Percentiles rank a stretch among this genome's conserved stretches.
These are phyloP conservation scores for Plantago ovata DNA, from an alignment of 257 asterid species.

Conservation along the genomic window DNA sequence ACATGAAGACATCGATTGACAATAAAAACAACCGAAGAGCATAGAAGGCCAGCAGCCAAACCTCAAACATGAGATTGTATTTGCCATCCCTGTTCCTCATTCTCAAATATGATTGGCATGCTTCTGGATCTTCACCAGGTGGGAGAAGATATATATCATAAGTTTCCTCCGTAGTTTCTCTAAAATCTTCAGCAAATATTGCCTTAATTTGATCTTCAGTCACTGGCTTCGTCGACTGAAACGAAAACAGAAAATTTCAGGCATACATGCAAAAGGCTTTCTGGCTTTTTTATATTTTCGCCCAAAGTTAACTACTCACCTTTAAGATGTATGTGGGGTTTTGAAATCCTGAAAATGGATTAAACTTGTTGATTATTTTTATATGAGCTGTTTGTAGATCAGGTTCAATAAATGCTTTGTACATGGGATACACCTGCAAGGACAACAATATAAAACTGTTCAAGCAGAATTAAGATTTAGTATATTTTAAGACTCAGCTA, in stretches of 20 bases:
- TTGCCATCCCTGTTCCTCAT: conserved; percentile 98
- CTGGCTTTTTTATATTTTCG: conserved; percentile 11
- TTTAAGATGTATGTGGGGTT: conserved; percentile 86
- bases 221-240: conserved; percentile 72
- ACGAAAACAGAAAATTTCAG: conserved; percentile 22
- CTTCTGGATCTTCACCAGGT: conserved; percentile 99
- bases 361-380: conserved; percentile 84
- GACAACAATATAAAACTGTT: conserved; percentile 20
- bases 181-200: conserved; percentile 53
- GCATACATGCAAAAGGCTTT: conserved; percentile 11
- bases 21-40: not conserved
- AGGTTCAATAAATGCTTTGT: conserved; percentile 98
- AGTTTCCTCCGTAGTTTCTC: conserved; percentile 81
- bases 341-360: conserved; percentile 99
- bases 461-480: conserved; percentile 11
- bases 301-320: conserved; percentile 39
- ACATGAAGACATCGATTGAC: no score
- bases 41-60: conserved; percentile 25
- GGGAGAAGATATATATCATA: conserved; percentile 97
- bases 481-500: conserved; percentile 7
- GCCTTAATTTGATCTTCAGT: conserved; percentile 73
- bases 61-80: conserved; percentile 99
- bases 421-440: conserved; percentile 94
- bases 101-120: conserved; percentile 97
- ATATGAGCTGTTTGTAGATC: conserved; percentile 95